Conservation (phyloP, 345 rosid genomes). For the Melaleuca alternifolia region DNA sequence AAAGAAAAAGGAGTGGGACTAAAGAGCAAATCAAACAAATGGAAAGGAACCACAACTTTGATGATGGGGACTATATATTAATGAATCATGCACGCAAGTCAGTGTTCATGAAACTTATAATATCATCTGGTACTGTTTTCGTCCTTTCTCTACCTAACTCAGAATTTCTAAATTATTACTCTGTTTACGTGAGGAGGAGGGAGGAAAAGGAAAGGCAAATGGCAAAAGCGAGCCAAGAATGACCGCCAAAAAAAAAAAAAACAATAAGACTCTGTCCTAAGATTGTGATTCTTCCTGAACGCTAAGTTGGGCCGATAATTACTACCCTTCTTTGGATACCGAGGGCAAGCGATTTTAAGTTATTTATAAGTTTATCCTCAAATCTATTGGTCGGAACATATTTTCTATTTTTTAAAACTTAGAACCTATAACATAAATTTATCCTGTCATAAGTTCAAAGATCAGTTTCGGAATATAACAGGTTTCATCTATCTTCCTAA, state of each 20-base stretch:
- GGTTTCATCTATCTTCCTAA: too few relatives aligned
- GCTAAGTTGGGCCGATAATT: background rate
- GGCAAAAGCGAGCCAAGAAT: too few relatives aligned
- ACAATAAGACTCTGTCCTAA: background rate
- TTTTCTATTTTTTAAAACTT: too few relatives aligned
- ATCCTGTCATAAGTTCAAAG: too few relatives aligned
- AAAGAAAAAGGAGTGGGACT: background rate
- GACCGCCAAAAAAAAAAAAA: too few relatives aligned
- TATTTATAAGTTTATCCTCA: too few relatives aligned
- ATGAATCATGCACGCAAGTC: background rate
- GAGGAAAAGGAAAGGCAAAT: background rate
- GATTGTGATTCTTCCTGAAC: background rate
- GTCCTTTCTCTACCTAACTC: background rate
- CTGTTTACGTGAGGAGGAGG: background rate
- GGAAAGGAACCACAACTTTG: background rate
- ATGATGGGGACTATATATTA: background rate
- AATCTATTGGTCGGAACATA: too few relatives aligned
- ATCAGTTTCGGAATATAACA: too few relatives aligned
- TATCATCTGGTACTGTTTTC: background rate
- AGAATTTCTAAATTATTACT: background rate
- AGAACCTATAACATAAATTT: too few relatives aligned
- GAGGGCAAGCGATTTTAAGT: too few relatives aligned
- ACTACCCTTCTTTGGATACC: background rate
- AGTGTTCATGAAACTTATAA: background rate
- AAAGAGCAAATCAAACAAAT: background rate